Base-by-base conservation (phyloP, 768 basidiomycete species). In the Scleroderma citrinum region DNA sequence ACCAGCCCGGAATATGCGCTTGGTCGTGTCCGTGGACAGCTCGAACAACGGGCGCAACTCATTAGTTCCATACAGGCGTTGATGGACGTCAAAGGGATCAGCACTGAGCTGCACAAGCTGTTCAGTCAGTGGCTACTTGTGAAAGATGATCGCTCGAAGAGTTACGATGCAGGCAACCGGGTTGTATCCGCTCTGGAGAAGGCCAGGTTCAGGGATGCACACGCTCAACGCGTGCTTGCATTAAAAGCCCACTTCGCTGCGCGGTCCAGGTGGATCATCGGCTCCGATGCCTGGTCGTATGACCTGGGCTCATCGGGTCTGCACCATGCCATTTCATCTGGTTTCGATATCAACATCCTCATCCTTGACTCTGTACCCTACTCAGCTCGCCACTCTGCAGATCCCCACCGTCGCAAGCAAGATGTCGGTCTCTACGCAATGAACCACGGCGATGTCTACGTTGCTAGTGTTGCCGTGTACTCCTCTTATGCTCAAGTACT, bases 341-440 rank as follows among this genome's bases (percentile, higher is more conserved):
- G 85, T 17, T 77, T 93, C 49, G 85, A 98, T 65, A 75, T 98
- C 70, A 99, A 99, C 71, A 81, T 98, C 50, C 87, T 99, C 65
- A 83, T 98, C 55, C 82, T 98, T 60, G 96, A 99, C 68, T 93
- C 87, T 7, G 69, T 85, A 2, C 91, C 96, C 1, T 99, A 96
- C 69, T 83, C 92, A 2, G 69, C 82, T 31, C 84, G 92, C 47
- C 81, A 84, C 60, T 67, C 75, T 21, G 74, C 70, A 5, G 87
- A 87, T 56, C 83, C 81, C 10, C 75, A 78, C 53, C 82, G 90
- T 51, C 77, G 92, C 49, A 97, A 97, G 71, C 94, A 92, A 61
- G 96, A 99, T 66, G 87, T 94, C 44, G 96, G 95, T 3, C 74
- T 99, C 44, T 99, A 99, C 61, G 96, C 95, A 21, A 93, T 98